phyloP scores from a whole-genome alignment of 202 grass and related monocot species.

The Musa balbisiana region DNA sequence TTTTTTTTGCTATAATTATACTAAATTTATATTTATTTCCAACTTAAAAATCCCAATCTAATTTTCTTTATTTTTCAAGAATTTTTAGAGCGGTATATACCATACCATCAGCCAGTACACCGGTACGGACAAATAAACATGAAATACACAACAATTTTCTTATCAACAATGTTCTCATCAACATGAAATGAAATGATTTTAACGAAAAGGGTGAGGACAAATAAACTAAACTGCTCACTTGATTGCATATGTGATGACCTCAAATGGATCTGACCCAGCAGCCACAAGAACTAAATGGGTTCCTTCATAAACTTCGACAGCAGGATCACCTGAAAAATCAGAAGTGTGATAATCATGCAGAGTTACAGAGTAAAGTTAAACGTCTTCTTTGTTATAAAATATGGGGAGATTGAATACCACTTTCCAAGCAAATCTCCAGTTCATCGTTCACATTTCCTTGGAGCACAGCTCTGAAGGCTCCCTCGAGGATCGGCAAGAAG shows the following conservation, averaged over 20 bases:
- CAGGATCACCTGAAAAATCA: slow-evolving; percentile 46
- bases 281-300: slow-evolving; percentile 63
- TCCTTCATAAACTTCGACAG: slow-evolving; percentile 54
- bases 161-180: too few relatives aligned
- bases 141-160: too few relatives aligned
- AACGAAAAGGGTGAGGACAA: neutral
- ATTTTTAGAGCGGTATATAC: too few relatives aligned
- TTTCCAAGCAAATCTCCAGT: slow-evolving; percentile 79
- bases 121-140: too few relatives aligned
- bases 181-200: too few relatives aligned
- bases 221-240: slow-evolving; percentile 37
- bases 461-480: slow-evolving; percentile 56
- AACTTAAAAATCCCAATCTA: too few relatives aligned
- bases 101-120: too few relatives aligned
- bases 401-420: slow-evolving; percentile 35
- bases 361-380: neutral
- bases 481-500: slow-evolving; percentile 74
- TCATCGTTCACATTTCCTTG: slow-evolving; percentile 67
- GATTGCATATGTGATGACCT: slow-evolving; percentile 53
- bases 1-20: too few relatives aligned
- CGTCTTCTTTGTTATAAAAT: neutral
- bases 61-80: too few relatives aligned
- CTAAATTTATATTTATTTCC: too few relatives aligned
- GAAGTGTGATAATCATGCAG: too few relatives aligned
- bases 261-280: slow-evolving; percentile 56